Percentiles rank a stretch among this genome's conserved stretches.
Conservation (phyloP, 495 filamentous ascomycete species). For the Hyphodiscus hymeniophilus region DNA sequence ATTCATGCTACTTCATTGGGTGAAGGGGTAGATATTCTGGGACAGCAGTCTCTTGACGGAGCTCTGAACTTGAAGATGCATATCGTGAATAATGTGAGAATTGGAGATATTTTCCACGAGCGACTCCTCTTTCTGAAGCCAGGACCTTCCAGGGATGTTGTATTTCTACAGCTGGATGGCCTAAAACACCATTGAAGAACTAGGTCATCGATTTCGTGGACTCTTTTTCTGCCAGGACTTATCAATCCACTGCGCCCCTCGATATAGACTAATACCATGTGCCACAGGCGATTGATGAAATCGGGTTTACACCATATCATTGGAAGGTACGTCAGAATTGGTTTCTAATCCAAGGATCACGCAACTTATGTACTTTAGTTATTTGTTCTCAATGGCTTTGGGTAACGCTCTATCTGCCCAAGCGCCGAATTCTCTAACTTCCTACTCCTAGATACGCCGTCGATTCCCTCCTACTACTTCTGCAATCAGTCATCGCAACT, state of each 20-base stretch:
- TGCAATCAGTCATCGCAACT: conserved; percentile 56
- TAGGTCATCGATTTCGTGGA: too few species aligned
- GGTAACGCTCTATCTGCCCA: too few species aligned
- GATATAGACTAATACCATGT: conserved; percentile 4
- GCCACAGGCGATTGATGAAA: conserved; percentile 58
- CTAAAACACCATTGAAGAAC: too few species aligned
- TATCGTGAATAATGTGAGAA: conserved; percentile 59
- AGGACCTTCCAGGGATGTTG: too few species aligned
- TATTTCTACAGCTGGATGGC: too few species aligned
- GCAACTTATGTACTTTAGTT: too few species aligned
- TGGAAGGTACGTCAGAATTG: conserved; percentile 29
- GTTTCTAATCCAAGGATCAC: too few species aligned
- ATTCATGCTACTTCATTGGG: conserved; percentile 14
- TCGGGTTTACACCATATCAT: conserved; percentile 61
- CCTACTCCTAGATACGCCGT: conserved; percentile 47
- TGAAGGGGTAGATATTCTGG: conserved; percentile 40
- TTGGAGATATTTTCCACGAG: background rate
- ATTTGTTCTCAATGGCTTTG: conserved; percentile 56
- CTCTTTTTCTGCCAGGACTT: too few species aligned
- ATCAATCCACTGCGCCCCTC: background rate
- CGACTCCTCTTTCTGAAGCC: background rate
- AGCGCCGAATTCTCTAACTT: too few species aligned
- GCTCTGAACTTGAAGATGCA: conserved; percentile 61
- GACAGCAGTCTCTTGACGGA: conserved; percentile 45
- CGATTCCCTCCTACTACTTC: conserved; percentile 58